phyloP scores from a whole-genome alignment of 306 rosid species.

The Lathyrus oleraceus region DNA sequence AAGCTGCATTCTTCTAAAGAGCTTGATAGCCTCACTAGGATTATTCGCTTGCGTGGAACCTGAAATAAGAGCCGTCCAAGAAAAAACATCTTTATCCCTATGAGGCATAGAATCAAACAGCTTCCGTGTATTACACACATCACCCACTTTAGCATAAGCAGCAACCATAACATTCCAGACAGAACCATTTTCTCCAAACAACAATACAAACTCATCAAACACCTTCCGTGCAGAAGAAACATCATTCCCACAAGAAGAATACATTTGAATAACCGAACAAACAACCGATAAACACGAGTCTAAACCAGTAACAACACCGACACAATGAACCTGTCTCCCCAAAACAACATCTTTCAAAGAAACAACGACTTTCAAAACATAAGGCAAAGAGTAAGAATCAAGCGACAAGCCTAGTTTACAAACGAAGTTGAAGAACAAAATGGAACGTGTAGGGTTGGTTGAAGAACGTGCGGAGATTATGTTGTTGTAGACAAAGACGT shows the following conservation, averaged over 20 bases:
- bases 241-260: slow-evolving; percentile 44
- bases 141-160: too few species aligned
- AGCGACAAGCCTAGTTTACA: too few species aligned
- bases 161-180: too few species aligned
- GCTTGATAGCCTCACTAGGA: slow-evolving; percentile 52
- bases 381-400: too few species aligned
- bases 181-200: too few species aligned
- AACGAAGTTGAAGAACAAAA: too few species aligned
- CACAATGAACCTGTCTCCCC: slow-evolving; percentile 56
- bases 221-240: too few species aligned
- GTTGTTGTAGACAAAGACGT: too few species aligned
- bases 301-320: slow-evolving; percentile 49
- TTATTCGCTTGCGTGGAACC: slow-evolving; percentile 47
- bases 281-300: slow-evolving; percentile 33
- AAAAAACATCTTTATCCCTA: slow-evolving; percentile 51
- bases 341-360: slow-evolving; percentile 18
- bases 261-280: slow-evolving; percentile 57
- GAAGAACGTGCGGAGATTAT: too few species aligned
- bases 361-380: slow-evolving; percentile 54
- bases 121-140: too few species aligned
- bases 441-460: too few species aligned
- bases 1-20: slow-evolving; percentile 59
- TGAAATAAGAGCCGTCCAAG: slow-evolving; percentile 65
- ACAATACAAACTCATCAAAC: too few species aligned
- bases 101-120: slow-evolving; percentile 63